Percentiles rank a stretch among this genome's conserved stretches.
phyloP scores from a whole-genome alignment of 2,329 filamentous ascomycete species.

The Monosporascus sp. region DNA sequence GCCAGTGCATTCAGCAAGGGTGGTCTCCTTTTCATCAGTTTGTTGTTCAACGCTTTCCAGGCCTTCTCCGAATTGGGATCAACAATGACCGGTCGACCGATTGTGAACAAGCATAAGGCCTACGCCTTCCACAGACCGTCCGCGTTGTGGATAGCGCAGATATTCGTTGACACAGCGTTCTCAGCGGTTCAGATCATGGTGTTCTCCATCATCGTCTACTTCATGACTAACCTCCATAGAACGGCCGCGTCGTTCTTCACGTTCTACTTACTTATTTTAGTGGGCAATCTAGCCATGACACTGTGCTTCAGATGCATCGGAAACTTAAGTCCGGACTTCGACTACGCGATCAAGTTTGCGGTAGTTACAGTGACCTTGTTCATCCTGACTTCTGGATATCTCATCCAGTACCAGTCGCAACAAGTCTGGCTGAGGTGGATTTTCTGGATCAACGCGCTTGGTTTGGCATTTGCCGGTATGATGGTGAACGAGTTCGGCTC shows the following conservation, averaged over 20 bases:
- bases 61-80: constrained; percentile 72
- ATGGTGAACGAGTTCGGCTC: constrained; percentile 84
- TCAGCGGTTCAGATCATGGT: constrained; percentile 64
- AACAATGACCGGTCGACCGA: constrained; percentile 70
- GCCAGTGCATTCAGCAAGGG: constrained; percentile 75
- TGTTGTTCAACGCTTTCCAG: constrained; percentile 84
- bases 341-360: constrained; percentile 79
- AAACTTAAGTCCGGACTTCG: constrained; percentile 72
- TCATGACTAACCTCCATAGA: constrained; percentile 66
- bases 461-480: constrained; percentile 68
- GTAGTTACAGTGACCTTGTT: constrained; percentile 77
- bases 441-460: constrained; percentile 70
- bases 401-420: constrained; percentile 72
- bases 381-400: constrained; percentile 73
- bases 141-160: constrained; percentile 78
- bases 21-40: constrained; percentile 72
- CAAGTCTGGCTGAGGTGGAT: constrained; percentile 78
- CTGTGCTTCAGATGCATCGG: constrained; percentile 73
- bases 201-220: constrained; percentile 73
- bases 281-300: constrained; percentile 67
- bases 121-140: constrained; percentile 81
- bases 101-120: constrained; percentile 79
- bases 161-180: constrained; percentile 72
- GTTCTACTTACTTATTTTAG: constrained; percentile 66
- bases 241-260: constrained; percentile 74